phyloP scores from a whole-genome alignment of 2,329 filamentous ascomycete species.

The Colletotrichum echinochloae region DNA sequence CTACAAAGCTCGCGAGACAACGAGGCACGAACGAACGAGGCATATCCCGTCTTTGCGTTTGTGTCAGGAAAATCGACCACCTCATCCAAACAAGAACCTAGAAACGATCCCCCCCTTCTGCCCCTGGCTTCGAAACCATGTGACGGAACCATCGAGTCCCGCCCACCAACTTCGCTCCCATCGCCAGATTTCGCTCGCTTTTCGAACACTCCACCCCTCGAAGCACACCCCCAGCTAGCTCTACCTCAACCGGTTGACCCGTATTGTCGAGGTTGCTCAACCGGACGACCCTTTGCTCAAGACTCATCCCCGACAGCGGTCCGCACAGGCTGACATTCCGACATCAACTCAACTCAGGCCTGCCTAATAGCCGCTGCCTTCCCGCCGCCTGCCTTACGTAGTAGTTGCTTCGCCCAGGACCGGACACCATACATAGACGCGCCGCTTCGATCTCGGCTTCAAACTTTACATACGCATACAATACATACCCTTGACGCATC shows the following conservation, averaged over 20 bases:
- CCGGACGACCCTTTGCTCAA: slow-evolving; percentile 6
- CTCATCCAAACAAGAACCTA: slow-evolving; percentile 32
- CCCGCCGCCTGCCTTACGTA: slow-evolving; percentile 35
- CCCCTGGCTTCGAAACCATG: slow-evolving; percentile 41
- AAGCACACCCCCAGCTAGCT: slow-evolving; percentile 7
- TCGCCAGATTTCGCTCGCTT: slow-evolving; percentile 26
- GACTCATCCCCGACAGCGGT: neutral
- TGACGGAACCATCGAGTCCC: slow-evolving; percentile 41
- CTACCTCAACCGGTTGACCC: slow-evolving; percentile 1
- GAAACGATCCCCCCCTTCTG: slow-evolving; percentile 36
- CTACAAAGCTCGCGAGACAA: slow-evolving; percentile 22
- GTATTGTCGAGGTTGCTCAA: slow-evolving; percentile 18
- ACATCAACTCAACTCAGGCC: slow-evolving; percentile 21
- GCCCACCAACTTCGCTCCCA: slow-evolving; percentile 37
- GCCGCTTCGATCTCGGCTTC: slow-evolving; percentile 33
- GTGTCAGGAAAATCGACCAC: slow-evolving; percentile 19
- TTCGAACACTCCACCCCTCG: slow-evolving; percentile 10
- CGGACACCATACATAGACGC: slow-evolving; percentile 37
- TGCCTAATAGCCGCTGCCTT: slow-evolving; percentile 24
- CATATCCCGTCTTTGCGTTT: slow-evolving; percentile 12
- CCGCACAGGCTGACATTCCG: slow-evolving; percentile 33
- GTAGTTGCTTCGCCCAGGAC: slow-evolving; percentile 37
- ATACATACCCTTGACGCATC: slow-evolving; percentile 32
- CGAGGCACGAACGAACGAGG: slow-evolving; percentile 18
- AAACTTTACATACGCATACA: slow-evolving; percentile 34